These are phyloP conservation scores for Ophiocordyceps polyrhachis-furcata DNA, from an alignment of 2,329 filamentous ascomycete species.

Conservation along the genomic window DNA sequence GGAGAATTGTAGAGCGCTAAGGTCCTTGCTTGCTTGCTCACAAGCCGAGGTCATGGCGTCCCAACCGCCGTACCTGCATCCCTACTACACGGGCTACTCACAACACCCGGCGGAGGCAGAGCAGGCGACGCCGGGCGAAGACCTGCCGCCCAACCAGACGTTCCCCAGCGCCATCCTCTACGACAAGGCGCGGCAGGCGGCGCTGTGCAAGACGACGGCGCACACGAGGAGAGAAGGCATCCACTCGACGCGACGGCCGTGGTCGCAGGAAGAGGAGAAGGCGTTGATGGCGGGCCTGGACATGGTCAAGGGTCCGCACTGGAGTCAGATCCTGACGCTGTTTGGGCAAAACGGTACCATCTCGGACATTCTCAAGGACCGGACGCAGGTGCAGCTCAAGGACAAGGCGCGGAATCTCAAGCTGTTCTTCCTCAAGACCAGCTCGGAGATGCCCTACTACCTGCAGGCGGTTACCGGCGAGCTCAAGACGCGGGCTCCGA, in stretches of 20 bases:
- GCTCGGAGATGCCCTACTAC: conserved; percentile 78
- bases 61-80: conserved; percentile 17
- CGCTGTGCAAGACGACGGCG: conserved; percentile 34
- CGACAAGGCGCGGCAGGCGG: conserved; percentile 38
- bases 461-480: conserved; percentile 78
- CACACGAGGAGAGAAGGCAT: conserved; percentile 37
- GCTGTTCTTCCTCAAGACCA: conserved; percentile 79
- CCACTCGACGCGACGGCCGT: conserved; percentile 53
- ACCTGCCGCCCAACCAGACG: conserved; percentile 36
- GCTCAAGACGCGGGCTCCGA: conserved; percentile 67
- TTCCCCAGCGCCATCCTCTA: conserved; percentile 36
- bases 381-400: conserved; percentile 81
- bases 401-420: conserved; percentile 85
- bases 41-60: conserved; percentile 13
- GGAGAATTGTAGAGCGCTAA: neutral
- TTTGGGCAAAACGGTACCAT: conserved; percentile 67
- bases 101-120: conserved; percentile 15
- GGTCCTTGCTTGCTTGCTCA: no score
- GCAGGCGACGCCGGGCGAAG: conserved; percentile 13
- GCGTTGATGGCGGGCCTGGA: conserved; percentile 78
- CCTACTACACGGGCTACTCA: conserved; percentile 15
- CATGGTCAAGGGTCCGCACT: conserved; percentile 76
- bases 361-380: conserved; percentile 68
- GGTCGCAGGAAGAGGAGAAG: conserved; percentile 79
- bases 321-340: conserved; percentile 76